Evolutionary conservation across 495 filamentous ascomycete genomes (phyloP), one percentile per base, ranked within the genome.

Genomic region (Talaromyces thailandensis): DNA sequence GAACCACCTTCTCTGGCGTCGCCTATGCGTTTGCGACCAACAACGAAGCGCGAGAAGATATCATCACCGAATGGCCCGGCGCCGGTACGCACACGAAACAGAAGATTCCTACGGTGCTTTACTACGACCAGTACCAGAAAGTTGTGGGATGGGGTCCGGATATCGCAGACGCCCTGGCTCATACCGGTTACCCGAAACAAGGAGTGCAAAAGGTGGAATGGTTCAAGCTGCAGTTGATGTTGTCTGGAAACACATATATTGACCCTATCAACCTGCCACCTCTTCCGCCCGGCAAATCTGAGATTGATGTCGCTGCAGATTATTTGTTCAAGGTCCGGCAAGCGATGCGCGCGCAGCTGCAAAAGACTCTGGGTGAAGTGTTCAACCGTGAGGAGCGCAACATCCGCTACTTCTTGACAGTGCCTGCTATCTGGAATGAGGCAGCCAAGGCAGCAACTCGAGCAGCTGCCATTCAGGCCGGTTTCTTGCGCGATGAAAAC

Each of bases 151-250:
- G 88, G 88, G 88, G 88, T 50, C 88, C 88, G 6, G 88, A 91
- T 73, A 91, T 91, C 63, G 86, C 88, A 29, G 88, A 91, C 68
- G 88, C 88, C 26, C 77, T 91, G 60, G 88, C 88, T 59, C 88
- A 88, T 26, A 91, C 88, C 45, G 88, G 88, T 57, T 91, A 90
- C 71, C 88, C 88, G 43, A 91, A 90, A 69, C 86, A 84, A 60
- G 87, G 88, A 40, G 88, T 91, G 60, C 88, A 90, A 70, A 91
- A 91, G 72, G 88, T 91, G 12, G 88, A 91, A 73, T 91, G 88
- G 88, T 91, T 91, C 76, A 91, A 91, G 74, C 80, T 90, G 18
- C 88, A 91, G 71, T 81, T 91, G 61, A 91, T 91, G 88, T 79
- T 90, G 18, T 88, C 86, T 18, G 88, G 88, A 58, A 91, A 90